phyloP scores from a whole-genome alignment of 176 grass and related monocot species.

The Eragrostis nindensis region DNA sequence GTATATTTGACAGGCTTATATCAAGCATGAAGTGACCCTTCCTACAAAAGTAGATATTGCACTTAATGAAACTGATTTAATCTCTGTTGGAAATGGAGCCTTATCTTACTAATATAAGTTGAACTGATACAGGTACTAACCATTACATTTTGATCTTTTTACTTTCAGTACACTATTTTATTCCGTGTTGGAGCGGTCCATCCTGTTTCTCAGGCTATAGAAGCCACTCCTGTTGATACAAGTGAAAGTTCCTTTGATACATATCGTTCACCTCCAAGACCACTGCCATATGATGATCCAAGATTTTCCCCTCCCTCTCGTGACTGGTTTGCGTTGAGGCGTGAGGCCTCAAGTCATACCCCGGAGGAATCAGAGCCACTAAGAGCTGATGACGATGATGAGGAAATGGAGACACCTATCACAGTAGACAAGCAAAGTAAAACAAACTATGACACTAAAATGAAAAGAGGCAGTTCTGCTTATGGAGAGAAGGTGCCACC shows the following conservation, averaged over 20 bases:
- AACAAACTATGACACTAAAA: constrained; percentile 71
- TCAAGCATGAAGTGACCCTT: background rate
- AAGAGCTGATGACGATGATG: constrained; percentile 54
- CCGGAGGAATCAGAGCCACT: constrained; percentile 76
- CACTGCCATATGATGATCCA: constrained; percentile 91
- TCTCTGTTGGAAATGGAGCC: background rate
- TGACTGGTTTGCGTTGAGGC: constrained; percentile 61
- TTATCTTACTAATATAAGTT: background rate
- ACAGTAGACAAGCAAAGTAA: constrained; percentile 55
- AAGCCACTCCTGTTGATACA: constrained; percentile 69
- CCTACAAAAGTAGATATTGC: background rate
- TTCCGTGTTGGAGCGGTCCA: constrained; percentile 67
- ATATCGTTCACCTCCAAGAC: constrained; percentile 77
- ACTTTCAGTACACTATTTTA: constrained; percentile 71
- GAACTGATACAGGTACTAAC: background rate
- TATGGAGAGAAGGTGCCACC: constrained; percentile 56
- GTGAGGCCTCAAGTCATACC: constrained; percentile 64
- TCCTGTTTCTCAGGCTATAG: constrained; percentile 65
- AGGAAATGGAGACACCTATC: constrained; percentile 54
- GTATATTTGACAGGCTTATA: background rate
- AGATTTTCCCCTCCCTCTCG: constrained; percentile 59
- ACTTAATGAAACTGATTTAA: background rate
- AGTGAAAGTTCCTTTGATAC: constrained; percentile 69
- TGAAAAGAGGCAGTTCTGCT: constrained; percentile 58
- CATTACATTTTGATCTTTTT: constrained; percentile 30